These are phyloP conservation scores for Diaporthe velutina DNA, from an alignment of 2,329 filamentous ascomycete species.

Conservation along the genomic window DNA sequence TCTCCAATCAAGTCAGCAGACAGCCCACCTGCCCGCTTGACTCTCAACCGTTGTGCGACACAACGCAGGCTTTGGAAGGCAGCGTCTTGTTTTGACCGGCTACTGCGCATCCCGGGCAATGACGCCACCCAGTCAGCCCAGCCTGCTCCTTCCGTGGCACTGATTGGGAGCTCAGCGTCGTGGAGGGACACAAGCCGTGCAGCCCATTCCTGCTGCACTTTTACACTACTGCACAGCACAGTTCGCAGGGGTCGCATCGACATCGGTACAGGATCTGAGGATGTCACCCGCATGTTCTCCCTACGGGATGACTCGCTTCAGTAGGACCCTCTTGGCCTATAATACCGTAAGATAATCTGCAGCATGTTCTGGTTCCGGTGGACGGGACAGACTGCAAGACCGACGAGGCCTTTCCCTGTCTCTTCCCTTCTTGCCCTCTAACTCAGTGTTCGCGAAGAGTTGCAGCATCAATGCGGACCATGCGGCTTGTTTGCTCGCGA, in stretches of 20 bases:
- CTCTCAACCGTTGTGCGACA: constrained; percentile 4
- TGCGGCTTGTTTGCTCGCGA: background rate
- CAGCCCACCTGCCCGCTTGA: constrained; percentile 1
- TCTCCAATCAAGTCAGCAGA: constrained; percentile 22
- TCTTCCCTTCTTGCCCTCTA: background rate
- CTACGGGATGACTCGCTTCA: constrained; percentile 19
- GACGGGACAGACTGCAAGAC: background rate
- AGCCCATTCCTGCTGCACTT: background rate
- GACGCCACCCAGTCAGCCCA: constrained; percentile 1
- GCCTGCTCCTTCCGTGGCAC: background rate
- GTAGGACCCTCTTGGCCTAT: background rate
- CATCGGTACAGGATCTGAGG: constrained; percentile 6
- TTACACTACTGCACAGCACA: background rate
- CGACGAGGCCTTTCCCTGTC: background rate
- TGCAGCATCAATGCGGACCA: background rate
- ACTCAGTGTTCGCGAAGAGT: background rate
- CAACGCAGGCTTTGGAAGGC: background rate
- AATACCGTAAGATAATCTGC: background rate
- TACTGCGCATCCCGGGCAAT: background rate
- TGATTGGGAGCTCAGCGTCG: background rate
- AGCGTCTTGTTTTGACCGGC: constrained; percentile 9
- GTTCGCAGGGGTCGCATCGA: background rate
- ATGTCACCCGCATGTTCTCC: background rate
- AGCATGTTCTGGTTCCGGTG: background rate
- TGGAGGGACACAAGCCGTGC: background rate